These are phyloP conservation scores for Aspergillus fumigatiaffinis DNA, from an alignment of 2,329 filamentous ascomycete species.

Conservation along the genomic window DNA sequence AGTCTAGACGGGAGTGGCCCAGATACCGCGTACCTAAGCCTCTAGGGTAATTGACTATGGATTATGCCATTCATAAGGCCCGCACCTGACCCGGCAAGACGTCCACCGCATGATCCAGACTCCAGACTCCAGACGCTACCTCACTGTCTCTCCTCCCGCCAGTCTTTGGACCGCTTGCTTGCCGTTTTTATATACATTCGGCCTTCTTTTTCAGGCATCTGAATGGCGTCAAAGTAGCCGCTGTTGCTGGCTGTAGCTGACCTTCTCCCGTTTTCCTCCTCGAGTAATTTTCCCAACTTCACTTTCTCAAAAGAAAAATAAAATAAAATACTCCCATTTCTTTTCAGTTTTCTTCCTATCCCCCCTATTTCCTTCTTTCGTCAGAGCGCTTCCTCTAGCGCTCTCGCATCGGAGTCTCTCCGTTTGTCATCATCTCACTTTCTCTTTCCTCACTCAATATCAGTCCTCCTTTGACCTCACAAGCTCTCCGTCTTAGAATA, in stretches of 20 bases:
- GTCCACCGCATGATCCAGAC: constrained; percentile 10
- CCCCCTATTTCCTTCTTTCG: not conserved
- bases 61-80: not conserved
- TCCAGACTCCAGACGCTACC: not conserved
- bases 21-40: not conserved
- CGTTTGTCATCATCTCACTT: constrained; percentile 1
- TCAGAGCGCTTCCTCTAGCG: not conserved
- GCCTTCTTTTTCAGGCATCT: not conserved
- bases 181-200: not conserved
- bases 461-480: not conserved
- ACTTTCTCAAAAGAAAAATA: not conserved
- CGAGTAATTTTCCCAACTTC: not conserved
- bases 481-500: not conserved
- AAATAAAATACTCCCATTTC: not conserved
- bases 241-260: not conserved
- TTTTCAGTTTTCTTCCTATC: not conserved
- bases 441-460: constrained; percentile 1
- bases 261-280: not conserved
- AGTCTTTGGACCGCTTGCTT: not conserved
- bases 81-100: constrained; percentile 8
- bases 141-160: not conserved
- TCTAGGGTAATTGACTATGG: not conserved
- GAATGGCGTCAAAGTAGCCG: not conserved
- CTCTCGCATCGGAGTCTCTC: not conserved
- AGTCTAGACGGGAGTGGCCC: not conserved